These are phyloP conservation scores for Rhizophora mangle DNA, from an alignment of 345 rosid genomes.

Conservation along the genomic window DNA sequence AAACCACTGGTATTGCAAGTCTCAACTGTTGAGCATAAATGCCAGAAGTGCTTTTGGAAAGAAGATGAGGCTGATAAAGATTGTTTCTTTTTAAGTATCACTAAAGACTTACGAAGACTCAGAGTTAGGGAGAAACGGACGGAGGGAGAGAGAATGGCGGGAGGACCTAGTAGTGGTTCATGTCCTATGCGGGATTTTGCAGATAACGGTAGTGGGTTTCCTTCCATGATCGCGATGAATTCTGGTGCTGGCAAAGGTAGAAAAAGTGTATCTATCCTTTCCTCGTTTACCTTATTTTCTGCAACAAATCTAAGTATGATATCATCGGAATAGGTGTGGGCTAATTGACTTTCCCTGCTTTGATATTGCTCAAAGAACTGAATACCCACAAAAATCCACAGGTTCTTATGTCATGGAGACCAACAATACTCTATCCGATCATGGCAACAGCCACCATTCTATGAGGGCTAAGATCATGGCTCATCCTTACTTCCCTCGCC, in stretches of 20 bases:
- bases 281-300: conserved; percentile 35
- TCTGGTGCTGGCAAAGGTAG: too few relatives aligned
- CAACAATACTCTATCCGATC: too few relatives aligned
- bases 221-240: conserved; percentile 54
- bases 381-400: conserved; percentile 21
- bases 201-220: conserved; percentile 57
- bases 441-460: conserved; percentile 36
- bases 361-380: conserved; percentile 32
- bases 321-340: conserved; percentile 16
- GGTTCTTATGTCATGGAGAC: conserved; percentile 60
- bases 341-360: conserved; percentile 20
- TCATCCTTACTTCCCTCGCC: conserved; percentile 95
- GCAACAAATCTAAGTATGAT: conserved; percentile 25
- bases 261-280: conserved; percentile 38
- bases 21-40: too few relatives aligned
- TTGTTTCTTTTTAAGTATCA: neutral
- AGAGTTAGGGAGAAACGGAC: too few relatives aligned
- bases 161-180: conserved; percentile 60
- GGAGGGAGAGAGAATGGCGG: conserved; percentile 47
- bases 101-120: neutral
- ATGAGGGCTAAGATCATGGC: conserved; percentile 91
- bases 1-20: too few relatives aligned
- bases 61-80: too few relatives aligned
- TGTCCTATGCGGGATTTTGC: conserved; percentile 75
- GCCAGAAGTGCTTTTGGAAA: too few relatives aligned